Base-by-base conservation (phyloP, 257 asterid species). In the Solanum bukasovii region DNA sequence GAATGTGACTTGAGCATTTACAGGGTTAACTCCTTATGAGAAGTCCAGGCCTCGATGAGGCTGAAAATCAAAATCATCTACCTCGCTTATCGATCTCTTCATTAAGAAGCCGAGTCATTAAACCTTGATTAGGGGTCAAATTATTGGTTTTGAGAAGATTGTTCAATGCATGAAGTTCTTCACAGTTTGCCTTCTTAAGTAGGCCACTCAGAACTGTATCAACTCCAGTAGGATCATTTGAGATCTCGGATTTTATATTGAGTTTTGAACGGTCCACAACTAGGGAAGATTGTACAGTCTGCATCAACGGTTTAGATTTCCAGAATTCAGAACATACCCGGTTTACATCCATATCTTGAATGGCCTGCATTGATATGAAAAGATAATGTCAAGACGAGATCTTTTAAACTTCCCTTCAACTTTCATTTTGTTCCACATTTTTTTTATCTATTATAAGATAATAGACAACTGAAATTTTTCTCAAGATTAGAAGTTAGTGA, bases 241-340 rank as follows among this genome's bases (percentile, higher is more conserved):
- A 31, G 84, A 88, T 90, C 89, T 93, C 96, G 2, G 92, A 31
- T 89, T 94, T 93, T 85, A 90, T n/a, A 42, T 33, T 87, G 84
- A 44, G 71, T 52, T 78, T 79, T 72, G 46, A 71, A 84, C 68
- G 83, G 85, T 86, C 92, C 61, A 70, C 89, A 18, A 87, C 82
- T 73, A 89, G 91, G 70, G 91, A 75, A 63, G 90, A 92, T 79
- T 89, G 93, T 33, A 98, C 94, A 65, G 92, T 93, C 90, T 93
- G 99, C 98, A 94, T 92, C 37, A 96, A 88, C 14, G 99, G 98
- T 89, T 98, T 91, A 18, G 99, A 93, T 89, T 91, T 92, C 99
- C 99, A 97, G 93, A 96, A 95, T 56, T 93, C 94, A 11, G 90
- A 83, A 87, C 96, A 94, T 10, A 94, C 90, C 20, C 94, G 92